Conservation (phyloP, 805 yeast genomes). For the Clavispora phyllophila region DNA sequence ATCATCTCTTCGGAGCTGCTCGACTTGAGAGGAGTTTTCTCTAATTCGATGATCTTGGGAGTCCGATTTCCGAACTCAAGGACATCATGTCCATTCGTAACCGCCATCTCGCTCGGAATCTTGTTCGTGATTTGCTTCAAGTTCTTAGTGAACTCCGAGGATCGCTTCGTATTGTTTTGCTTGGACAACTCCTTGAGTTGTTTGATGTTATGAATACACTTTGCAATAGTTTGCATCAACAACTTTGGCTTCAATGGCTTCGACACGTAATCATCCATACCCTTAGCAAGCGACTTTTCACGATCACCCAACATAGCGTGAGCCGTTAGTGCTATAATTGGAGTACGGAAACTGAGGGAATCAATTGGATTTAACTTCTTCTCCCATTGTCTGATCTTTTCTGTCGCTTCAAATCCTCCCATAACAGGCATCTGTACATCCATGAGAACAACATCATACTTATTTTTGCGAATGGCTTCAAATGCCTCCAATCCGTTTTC, state of each 20-base stretch:
- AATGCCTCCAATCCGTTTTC: conserved; percentile 82
- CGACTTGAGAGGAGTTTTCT: conserved; percentile 8
- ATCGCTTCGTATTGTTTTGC: conserved; percentile 41
- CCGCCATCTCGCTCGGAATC: conserved; percentile 4
- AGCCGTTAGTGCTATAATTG: conserved; percentile 86
- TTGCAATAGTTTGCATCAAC: conserved; percentile 77
- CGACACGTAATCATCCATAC: conserved; percentile 88
- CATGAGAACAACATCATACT: conserved; percentile 81
- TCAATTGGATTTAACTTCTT: conserved; percentile 68
- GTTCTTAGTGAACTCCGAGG: conserved; percentile 43
- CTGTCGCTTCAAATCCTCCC: conserved; percentile 94
- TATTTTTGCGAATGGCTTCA: conserved; percentile 62
- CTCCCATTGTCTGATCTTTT: conserved; percentile 84
- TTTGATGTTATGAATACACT: conserved; percentile 69
- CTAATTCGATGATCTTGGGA: conserved; percentile 8
- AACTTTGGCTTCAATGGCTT: conserved; percentile 83
- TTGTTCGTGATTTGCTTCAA: conserved; percentile 31
- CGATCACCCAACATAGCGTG: conserved; percentile 94
- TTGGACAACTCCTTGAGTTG: conserved; percentile 54
- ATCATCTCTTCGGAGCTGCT: conserved; percentile 26
- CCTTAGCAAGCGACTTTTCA: conserved; percentile 79
- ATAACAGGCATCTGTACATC: conserved; percentile 94
- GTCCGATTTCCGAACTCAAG: conserved; percentile 1
- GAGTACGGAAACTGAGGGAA: conserved; percentile 68
- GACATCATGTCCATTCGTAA: background rate